Conservation (phyloP, 164 flowering plant species). For the Kalanchoe fedtschenkoi region DNA sequence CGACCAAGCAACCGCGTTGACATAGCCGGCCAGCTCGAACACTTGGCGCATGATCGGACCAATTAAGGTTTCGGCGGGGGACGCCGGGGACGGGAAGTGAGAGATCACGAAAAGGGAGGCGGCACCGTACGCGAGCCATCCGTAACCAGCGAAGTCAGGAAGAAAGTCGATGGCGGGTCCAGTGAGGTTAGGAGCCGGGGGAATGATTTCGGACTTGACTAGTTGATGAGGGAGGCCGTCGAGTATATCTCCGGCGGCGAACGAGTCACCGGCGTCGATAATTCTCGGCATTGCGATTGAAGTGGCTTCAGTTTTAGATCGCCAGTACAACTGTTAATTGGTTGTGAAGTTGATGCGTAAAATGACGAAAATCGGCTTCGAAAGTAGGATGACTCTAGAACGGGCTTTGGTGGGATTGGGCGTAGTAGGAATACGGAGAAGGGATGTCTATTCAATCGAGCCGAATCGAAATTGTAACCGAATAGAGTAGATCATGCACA, state of each 20-base stretch:
- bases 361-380: not conserved
- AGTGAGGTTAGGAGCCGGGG: constrained; percentile 47
- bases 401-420: too few species aligned
- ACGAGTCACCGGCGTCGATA: not conserved
- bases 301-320: not conserved
- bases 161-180: constrained; percentile 49
- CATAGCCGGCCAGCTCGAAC: constrained; percentile 39
- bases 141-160: constrained; percentile 53
- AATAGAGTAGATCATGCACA: too few species aligned
- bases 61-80: constrained; percentile 25
- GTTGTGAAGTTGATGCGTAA: not conserved
- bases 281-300: not conserved
- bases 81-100: constrained; percentile 71
- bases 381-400: too few species aligned
- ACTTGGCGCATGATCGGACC: constrained; percentile 78
- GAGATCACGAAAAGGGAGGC: constrained; percentile 80
- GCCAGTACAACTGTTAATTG: not conserved
- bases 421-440: too few species aligned
- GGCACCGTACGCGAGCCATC: constrained; percentile 92
- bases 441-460: too few species aligned
- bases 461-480: too few species aligned
- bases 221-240: not conserved
- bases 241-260: constrained; percentile 14
- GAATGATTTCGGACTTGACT: constrained; percentile 22
- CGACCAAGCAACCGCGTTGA: constrained; percentile 54